Base-by-base conservation (phyloP, 2,329 filamentous ascomycete genomes). In the Diaporthe sp. region DNA sequence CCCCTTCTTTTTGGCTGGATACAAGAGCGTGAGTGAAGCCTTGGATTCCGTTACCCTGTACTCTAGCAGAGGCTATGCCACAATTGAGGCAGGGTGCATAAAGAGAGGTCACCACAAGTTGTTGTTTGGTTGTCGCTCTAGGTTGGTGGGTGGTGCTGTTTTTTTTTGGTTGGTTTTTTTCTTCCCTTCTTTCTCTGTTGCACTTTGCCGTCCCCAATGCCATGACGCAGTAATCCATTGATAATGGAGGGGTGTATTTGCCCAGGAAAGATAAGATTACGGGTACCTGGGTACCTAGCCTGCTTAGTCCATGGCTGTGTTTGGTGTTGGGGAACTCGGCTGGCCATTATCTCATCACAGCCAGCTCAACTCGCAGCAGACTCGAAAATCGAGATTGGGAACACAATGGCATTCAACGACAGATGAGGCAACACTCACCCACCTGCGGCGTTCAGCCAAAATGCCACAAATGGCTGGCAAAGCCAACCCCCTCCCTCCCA, bases 191-290 rank as follows among this genome's bases (percentile, higher is more conserved):
- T 34, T 8, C 34, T 34, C 34, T 34, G 7, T 44, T 31, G 4
- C 37, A 22, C n/a, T 12, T 12, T 10, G 10, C 28, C 5, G 0
- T 7, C 65, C 19, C 31, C 22, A 10, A 42, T 55, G 65, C 46
- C 65, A 69, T 69, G 65, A 69, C 65, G 65, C 65, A 42, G 46
- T 53, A 25, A 10, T 22, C 17, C 31, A 37, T 25, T 10, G 19
- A 51, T 51, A 51, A n/a, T 31, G 59, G 59, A 65, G 39, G 39
- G 59, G 59, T 44, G 39, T 3, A 9, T 17, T 59, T 61, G 22
- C 37, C 59, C n/a, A 46, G n/a, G 59, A 28, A 25, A 31, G 61
- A 46, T 65, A 65, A 65, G 61, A n/a, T 8, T 44, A 44, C 13
- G 61, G 61, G 28, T 44, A 28, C 7, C 31, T 42, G 13, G 37